Evolutionary conservation across 345 rosid genomes (phyloP).

Genomic region (Citrus sp.): DNA sequence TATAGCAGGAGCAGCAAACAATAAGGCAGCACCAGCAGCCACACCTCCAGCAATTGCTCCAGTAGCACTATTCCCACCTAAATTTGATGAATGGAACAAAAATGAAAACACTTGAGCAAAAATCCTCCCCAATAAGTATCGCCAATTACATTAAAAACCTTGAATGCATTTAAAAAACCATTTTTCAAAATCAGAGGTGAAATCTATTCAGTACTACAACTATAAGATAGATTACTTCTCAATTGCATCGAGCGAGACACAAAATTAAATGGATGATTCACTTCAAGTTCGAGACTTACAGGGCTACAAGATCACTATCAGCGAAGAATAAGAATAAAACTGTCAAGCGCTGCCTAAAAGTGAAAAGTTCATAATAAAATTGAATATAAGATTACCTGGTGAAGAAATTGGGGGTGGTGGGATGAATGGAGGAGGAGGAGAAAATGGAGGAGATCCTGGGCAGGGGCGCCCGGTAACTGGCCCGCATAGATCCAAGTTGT

Average conservation of each 20-base stretch:
- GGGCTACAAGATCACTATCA: neutral
- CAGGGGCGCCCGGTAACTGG: conserved; percentile 94
- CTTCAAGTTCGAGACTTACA: neutral
- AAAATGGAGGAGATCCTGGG: conserved; percentile 99
- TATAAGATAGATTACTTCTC: neutral
- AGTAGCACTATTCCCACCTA: conserved; percentile 80
- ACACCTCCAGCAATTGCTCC: conserved; percentile 99
- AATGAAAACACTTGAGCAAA: neutral
- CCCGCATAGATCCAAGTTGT: conserved; percentile 90
- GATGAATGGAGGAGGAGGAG: conserved; percentile 99
- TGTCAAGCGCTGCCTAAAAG: neutral
- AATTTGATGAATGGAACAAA: conserved; percentile 2
- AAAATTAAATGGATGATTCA: neutral
- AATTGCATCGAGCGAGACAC: neutral
- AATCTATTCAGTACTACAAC: neutral
- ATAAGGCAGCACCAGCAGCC: conserved; percentile 96
- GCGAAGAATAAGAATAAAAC: neutral
- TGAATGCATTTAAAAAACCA: neutral
- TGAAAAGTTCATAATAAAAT: neutral
- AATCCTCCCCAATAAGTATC: neutral
- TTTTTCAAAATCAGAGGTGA: neutral
- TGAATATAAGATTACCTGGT: conserved; percentile 46
- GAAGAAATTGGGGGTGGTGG: conserved; percentile 69
- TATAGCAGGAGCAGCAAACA: conserved; percentile 97
- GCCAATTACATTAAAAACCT: neutral